phyloP scores from a whole-genome alignment of 2,329 filamentous ascomycete genomes.

The Ceratocystis colombiana region DNA sequence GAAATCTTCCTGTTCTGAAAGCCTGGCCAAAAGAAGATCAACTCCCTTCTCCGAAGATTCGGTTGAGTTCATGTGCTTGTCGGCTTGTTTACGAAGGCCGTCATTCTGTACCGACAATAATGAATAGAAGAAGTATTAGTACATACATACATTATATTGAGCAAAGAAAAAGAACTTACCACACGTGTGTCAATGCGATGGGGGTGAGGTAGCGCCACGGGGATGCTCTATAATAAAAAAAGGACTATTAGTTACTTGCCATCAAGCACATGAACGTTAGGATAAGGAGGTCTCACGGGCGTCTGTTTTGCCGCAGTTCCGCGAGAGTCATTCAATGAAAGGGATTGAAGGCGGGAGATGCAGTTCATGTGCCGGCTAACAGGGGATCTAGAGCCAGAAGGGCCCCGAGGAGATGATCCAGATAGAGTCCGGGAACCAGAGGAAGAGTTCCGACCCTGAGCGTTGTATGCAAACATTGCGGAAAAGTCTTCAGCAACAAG shows the following conservation, averaged over 20 bases:
- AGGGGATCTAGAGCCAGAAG: constrained; percentile 12
- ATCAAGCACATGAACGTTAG: background rate
- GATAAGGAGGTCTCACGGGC: constrained; percentile 11
- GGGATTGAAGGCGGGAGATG: constrained; percentile 9
- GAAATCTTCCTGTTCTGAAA: constrained; percentile 54
- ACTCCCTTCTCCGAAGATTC: constrained; percentile 16
- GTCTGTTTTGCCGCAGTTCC: constrained; percentile 10
- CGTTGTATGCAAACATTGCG: constrained; percentile 21
- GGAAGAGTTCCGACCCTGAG: constrained; percentile 15
- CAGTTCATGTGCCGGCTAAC: constrained; percentile 5
- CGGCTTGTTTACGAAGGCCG: constrained; percentile 7
- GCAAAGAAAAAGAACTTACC: constrained; percentile 1
- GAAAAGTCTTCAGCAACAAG: constrained; percentile 12
- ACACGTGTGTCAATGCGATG: constrained; percentile 10
- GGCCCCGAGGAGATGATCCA: background rate
- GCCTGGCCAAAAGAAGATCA: constrained; percentile 48
- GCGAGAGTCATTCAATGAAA: constrained; percentile 13
- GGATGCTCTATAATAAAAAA: constrained; percentile 3
- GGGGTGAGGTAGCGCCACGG: constrained; percentile 11
- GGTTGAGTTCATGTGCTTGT: constrained; percentile 6
- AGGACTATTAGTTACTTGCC: background rate
- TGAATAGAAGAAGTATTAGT: background rate
- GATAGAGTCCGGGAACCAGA: constrained; percentile 8
- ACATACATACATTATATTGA: background rate
- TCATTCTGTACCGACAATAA: background rate